These are phyloP conservation scores for Lichina pygmaea DNA, from an alignment of 495 filamentous ascomycete genomes.

Conservation along the genomic window DNA sequence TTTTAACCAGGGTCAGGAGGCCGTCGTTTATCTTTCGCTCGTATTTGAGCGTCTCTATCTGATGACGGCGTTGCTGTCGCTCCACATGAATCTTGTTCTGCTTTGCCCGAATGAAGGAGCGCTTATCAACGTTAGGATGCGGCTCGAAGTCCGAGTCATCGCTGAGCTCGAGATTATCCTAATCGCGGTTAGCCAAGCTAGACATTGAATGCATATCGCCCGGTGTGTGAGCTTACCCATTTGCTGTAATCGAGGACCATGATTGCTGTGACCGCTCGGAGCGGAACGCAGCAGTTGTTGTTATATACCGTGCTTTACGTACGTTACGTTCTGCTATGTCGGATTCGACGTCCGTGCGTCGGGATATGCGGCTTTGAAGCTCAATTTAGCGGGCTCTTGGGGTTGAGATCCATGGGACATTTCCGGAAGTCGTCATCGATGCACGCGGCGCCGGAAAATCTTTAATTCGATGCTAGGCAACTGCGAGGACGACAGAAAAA, in stretches of 20 bases:
- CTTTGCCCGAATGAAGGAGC: slow-evolving; percentile 94
- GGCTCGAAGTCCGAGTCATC: slow-evolving; percentile 97
- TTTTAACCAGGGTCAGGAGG: slow-evolving; percentile 55
- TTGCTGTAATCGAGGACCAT: slow-evolving; percentile 95
- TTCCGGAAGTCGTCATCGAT: too few species aligned
- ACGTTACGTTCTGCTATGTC: too few species aligned
- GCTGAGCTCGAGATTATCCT: slow-evolving; percentile 81
- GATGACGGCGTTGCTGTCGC: slow-evolving; percentile 51
- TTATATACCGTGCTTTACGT: too few species aligned
- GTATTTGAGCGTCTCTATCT: slow-evolving; percentile 79
- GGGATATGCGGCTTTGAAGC: too few species aligned
- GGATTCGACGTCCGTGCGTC: too few species aligned
- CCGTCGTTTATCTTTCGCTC: slow-evolving; percentile 85
- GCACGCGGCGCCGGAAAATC: too few species aligned
- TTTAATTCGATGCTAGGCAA: too few species aligned
- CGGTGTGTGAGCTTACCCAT: slow-evolving; percentile 27
- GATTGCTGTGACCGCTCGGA: slow-evolving; percentile 7
- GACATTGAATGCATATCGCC: neutral
- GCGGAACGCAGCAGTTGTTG: too few species aligned
- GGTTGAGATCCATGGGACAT: too few species aligned
- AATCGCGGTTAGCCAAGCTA: neutral
- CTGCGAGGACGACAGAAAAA: too few species aligned
- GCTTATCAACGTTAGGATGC: slow-evolving; percentile 96
- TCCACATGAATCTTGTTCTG: slow-evolving; percentile 89
- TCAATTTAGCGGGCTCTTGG: too few species aligned